Base-by-base conservation (phyloP, 139 green algal genomes). In the Micromonas commoda region DNA sequence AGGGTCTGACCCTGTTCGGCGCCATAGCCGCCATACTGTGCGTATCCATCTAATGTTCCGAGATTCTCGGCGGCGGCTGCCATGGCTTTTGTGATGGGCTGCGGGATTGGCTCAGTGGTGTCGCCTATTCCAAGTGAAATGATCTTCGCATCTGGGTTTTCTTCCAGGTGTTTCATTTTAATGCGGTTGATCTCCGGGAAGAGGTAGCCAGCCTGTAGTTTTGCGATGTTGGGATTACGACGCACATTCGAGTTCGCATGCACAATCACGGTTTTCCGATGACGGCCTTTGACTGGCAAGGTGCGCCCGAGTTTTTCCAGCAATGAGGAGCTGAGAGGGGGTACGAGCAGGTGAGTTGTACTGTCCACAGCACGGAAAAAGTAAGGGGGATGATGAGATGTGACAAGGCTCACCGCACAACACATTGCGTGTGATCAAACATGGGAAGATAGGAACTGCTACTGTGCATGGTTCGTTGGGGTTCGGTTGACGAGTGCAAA, bases 91-190 rank as follows among this genome's bases (percentile, higher is more conserved):
- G 52, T 29, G 2, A 82, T 82, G 37, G 77, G 31, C 35, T n/a
- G 23, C 31, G 74, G 63, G 21, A 80, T 80, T 0, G 68, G 68
- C 53, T 75, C 68, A 35, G 95, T 99, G 74, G 95, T 99, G 88
- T 99, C 95, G 21, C 95, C 95, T 64, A 99, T 98, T 60, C 95
- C 95, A 52, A 99, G 87, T 71, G 78, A 90, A 86, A 99, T 99
- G 77, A 99, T 91, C 85, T 96, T 91, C 32, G 93, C 94, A 82
- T 97, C 91, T n/a, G 95, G 95, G 77, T 97, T 81, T 77, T 87
- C 81, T 35, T 96, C 93, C 86, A 96, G 88, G 83, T 99, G 94
- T 31, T 87, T 92, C n/a, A 79, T 86, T 2, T 94, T 85, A n/a
- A 93, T 87, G 57, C 90, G 85, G 2, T 87, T 93, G 81, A 99